A percentile compares a stretch with the other conserved stretches of the same genome.
phyloP scores from a whole-genome alignment of 2,329 filamentous ascomycete genomes.

The Diaporthe helianthi region DNA sequence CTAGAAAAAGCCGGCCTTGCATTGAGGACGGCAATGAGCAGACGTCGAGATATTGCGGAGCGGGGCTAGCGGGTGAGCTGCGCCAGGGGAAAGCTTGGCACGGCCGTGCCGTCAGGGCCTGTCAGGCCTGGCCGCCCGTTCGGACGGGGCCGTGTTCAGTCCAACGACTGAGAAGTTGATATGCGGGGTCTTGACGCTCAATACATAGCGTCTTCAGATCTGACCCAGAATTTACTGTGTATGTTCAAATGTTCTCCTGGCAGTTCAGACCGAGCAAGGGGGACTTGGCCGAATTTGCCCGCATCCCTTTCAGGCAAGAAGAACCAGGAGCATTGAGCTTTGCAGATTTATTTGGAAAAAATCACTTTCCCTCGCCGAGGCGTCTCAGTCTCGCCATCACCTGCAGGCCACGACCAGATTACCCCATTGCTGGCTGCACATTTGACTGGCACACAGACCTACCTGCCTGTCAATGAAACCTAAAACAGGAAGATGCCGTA shows the following conservation, averaged over 20 bases:
- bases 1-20: background rate
- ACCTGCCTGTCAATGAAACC: conserved; percentile 4
- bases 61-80: background rate
- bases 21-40: background rate
- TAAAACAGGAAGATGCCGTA: conserved; percentile 8
- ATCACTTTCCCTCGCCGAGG: too few species aligned
- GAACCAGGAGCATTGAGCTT: background rate
- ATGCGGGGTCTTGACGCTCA: background rate
- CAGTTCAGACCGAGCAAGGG: background rate
- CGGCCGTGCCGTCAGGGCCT: background rate
- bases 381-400: background rate
- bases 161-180: background rate
- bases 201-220: background rate
- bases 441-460: background rate
- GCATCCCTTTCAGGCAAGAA: too few species aligned
- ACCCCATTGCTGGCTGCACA: background rate
- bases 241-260: too few species aligned
- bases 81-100: conserved; percentile 6
- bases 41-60: background rate
- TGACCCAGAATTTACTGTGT: background rate
- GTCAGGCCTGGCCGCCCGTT: too few species aligned
- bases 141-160: background rate
- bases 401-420: background rate
- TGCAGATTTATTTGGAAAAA: background rate
- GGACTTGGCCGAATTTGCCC: background rate